phyloP scores from a whole-genome alignment of 2,329 filamentous ascomycete species.

The Arthrobotrys pseudoclavata region DNA sequence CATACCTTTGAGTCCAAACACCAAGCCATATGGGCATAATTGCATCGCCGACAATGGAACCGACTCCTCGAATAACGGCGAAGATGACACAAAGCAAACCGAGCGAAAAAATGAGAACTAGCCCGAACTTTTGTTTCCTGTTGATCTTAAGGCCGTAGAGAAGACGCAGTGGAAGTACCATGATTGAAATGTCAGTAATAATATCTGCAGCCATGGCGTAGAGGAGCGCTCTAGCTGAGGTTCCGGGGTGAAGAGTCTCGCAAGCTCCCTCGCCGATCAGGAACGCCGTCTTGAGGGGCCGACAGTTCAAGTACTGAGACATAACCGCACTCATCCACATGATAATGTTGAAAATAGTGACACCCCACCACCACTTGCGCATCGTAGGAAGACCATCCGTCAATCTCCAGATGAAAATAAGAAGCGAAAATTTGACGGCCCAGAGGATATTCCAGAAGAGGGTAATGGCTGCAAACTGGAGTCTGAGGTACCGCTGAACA shows the following conservation, averaged over 20 bases:
- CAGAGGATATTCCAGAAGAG: constrained; percentile 65
- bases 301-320: constrained; percentile 63
- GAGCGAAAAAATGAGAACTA: constrained; percentile 64
- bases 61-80: constrained; percentile 63
- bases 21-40: constrained; percentile 57
- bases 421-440: constrained; percentile 64
- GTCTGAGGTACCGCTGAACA: constrained; percentile 63
- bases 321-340: constrained; percentile 63
- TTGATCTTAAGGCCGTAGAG: constrained; percentile 64
- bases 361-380: constrained; percentile 63
- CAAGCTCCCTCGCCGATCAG: constrained; percentile 62
- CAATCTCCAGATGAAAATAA: constrained; percentile 64
- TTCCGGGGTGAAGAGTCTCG: constrained; percentile 53
- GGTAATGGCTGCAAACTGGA: constrained; percentile 64
- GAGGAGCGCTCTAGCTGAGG: constrained; percentile 58
- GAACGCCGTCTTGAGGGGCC: constrained; percentile 63
- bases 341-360: constrained; percentile 63
- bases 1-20: constrained; percentile 59
- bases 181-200: constrained; percentile 64
- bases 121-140: constrained; percentile 63
- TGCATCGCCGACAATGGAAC: constrained; percentile 52
- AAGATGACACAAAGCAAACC: constrained; percentile 64
- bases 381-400: constrained; percentile 63
- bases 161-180: constrained; percentile 64
- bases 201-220: constrained; percentile 64